A percentile compares a stretch with the other conserved stretches of the same genome.
Conservation (phyloP, 192 early-diverging fungal genomes). For the Backusella luteola region DNA sequence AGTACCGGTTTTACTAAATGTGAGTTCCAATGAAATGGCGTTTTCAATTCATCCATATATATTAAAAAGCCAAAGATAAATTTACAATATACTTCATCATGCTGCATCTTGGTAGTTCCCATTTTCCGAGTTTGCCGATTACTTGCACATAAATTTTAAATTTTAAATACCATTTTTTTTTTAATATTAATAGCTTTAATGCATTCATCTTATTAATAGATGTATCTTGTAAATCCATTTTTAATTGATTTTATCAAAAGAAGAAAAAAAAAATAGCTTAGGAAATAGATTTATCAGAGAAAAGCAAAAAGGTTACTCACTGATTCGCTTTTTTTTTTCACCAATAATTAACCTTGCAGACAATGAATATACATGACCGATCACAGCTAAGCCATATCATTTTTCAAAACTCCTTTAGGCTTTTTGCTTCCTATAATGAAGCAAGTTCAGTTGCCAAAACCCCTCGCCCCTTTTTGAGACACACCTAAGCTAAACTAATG, state of each 20-base stretch:
- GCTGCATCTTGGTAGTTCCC: background rate
- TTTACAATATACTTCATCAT: background rate
- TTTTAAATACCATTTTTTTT: background rate
- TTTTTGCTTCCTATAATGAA: too few species aligned
- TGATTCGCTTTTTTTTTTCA: too few species aligned
- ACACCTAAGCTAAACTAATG: background rate
- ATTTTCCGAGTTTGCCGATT: conserved; percentile 1
- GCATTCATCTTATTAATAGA: too few species aligned
- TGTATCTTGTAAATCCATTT: background rate
- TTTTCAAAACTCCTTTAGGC: background rate
- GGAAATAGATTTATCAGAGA: too few species aligned
- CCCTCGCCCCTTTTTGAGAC: too few species aligned
- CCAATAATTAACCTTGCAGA: background rate
- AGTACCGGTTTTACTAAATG: background rate
- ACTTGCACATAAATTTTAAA: background rate
- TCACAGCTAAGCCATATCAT: background rate
- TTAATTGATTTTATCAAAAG: background rate
- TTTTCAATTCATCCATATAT: background rate
- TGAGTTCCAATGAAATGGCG: background rate
- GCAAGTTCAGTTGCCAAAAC: too few species aligned
- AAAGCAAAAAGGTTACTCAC: too few species aligned
- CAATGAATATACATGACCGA: background rate
- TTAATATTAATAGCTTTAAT: background rate
- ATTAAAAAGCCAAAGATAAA: background rate
- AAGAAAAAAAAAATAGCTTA: too few species aligned